Evolutionary conservation across 257 asterid species (phyloP).

Genomic region (Solanum rostratum): DNA sequence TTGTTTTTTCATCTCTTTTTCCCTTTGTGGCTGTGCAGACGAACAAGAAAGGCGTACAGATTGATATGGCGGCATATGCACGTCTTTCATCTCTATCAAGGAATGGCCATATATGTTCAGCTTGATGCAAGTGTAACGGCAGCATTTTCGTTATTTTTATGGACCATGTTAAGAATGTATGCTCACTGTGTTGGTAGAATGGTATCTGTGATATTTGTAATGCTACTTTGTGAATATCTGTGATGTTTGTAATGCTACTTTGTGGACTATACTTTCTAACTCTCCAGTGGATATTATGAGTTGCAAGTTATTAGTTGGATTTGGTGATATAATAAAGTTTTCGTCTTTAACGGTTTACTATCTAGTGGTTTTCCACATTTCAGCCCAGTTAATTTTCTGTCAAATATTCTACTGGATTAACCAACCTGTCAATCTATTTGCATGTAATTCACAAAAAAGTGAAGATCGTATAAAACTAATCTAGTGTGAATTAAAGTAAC

Average conservation of each 20-base stretch:
- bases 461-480: neutral
- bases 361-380: neutral
- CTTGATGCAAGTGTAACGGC: neutral
- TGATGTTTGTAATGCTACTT: neutral
- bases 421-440: neutral
- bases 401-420: neutral
- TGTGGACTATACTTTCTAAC: neutral
- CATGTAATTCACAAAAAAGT: neutral
- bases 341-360: neutral
- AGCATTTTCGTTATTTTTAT: neutral
- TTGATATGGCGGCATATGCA: neutral
- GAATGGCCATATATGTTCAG: neutral
- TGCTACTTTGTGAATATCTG: neutral
- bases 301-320: neutral
- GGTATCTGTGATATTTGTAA: neutral
- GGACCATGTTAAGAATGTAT: neutral
- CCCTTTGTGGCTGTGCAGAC: neutral
- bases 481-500: no score
- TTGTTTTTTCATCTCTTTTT: neutral
- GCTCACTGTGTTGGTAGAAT: no score
- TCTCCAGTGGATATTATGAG: neutral
- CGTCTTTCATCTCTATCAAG: neutral
- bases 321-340: neutral
- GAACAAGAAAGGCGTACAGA: neutral
- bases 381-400: neutral